Base-by-base conservation (phyloP, 371 early-diverging fungal genomes). In the Mortierella sp. region DNA sequence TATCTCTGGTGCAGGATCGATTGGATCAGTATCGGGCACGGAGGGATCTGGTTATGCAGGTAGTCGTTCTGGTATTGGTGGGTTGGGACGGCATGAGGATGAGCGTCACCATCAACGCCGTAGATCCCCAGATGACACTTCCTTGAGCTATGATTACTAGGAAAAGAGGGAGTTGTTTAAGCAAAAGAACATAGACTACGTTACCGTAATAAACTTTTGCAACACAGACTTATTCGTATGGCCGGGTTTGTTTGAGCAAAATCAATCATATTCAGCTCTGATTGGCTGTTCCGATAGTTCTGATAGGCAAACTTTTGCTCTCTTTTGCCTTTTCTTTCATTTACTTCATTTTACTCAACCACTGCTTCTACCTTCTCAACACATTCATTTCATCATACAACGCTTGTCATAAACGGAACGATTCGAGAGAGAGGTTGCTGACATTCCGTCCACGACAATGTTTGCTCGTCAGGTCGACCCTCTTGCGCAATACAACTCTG, bases 11-110 rank as follows among this genome's bases (percentile, higher is more conserved):
- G 63, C 60, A 49, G 68, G 68, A 5, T 67, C 74, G 5, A 63
- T 66, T 35, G 73, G 62, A 14, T 51, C 73, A 9, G 64, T 64
- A 5, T 57, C 69, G 22, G 59, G 62, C 20, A 55, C 67, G 14
- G 5, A n/a, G 18, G 54, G 64, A 30, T 57, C 66, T 14, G 73
- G 70, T 22, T 78, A 71, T 65, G 69, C 73, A 20, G 72, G 81
- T 35, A 66, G 81, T 52, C 70, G 73, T 30, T 81, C 83, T 2
- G 83, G 83, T 37, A 73, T 81, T 43, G 76, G 83, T 47, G 83
- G 83, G 45, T 49, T 81, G 32, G 59, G 65, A 10, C 28, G 52
- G 8, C 70, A 62, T 26, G 80, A 80, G 20, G 68, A 71, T 14
- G 80, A 80, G 49, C 49, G 59, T 47, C n/a, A n/a, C n/a, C n/a